A percentile compares a stretch with the other conserved stretches of the same genome.
phyloP scores from a whole-genome alignment of 805 yeast genomes.

The Nakazawaea molendinolei region DNA sequence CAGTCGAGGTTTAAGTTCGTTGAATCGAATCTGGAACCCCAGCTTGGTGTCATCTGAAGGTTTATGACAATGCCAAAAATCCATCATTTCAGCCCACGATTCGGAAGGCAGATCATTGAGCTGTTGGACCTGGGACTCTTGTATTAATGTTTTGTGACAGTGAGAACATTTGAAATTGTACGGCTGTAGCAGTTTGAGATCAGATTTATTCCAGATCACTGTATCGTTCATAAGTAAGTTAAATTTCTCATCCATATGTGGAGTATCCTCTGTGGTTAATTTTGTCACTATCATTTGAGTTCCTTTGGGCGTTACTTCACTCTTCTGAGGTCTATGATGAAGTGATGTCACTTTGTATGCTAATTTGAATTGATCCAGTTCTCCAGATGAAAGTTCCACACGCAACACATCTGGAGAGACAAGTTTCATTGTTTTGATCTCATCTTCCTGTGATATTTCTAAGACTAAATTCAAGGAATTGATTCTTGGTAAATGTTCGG shows the following conservation, averaged over 20 bases:
- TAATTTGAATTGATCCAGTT: conserved; percentile 10
- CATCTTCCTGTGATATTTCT: not conserved
- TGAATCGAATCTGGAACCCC: conserved; percentile 23
- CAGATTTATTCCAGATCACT: conserved; percentile 3
- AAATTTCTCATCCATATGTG: not conserved
- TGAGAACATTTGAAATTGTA: conserved; percentile 22
- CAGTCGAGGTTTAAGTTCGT: conserved; percentile 36
- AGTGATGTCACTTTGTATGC: conserved; percentile 10
- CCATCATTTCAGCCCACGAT: conserved; percentile 92
- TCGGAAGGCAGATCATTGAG: conserved; percentile 80
- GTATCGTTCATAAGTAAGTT: conserved; percentile 5
- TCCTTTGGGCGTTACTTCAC: not conserved
- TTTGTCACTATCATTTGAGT: conserved; percentile 1
- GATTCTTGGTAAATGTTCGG: conserved; percentile 21
- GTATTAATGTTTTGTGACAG: conserved; percentile 26
- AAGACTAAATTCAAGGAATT: conserved; percentile 15
- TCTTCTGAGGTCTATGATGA: not conserved
- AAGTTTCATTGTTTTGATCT: conserved; percentile 2
- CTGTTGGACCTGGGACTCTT: conserved; percentile 23
- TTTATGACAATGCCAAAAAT: conserved; percentile 95
- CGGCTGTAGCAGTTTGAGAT: not conserved
- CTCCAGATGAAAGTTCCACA: conserved; percentile 10
- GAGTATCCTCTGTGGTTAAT: conserved; percentile 13
- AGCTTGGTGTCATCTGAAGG: conserved; percentile 34
- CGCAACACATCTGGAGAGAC: conserved; percentile 3